Evolutionary conservation across 2,329 filamentous ascomycete genomes (phyloP), one percentile per base, ranked within the genome.

Genomic region (Hymenoscyphus fructigenus): DNA sequence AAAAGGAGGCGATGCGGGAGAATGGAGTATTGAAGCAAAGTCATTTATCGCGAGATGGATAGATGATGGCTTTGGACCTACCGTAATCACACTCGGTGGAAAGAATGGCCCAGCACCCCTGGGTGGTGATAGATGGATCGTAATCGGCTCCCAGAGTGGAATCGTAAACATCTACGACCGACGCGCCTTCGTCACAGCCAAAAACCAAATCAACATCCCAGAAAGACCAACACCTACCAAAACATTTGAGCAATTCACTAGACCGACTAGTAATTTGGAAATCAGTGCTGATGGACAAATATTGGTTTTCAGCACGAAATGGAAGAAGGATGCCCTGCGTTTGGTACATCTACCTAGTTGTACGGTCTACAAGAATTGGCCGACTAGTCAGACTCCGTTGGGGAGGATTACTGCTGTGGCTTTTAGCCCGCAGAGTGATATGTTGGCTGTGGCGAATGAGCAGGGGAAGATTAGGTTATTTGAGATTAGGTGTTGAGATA

Each of bases 341-440:
- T 80, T 99, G 69, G 92, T 94, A 36, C 95, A 99, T 78, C 80
- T 99, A 70, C 93, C 94, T 0, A 93, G 87, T 71, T 97, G 93
- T 77, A 97, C 93, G 1, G 92, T 98, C 23, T 99, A 95, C 83
- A 88, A 89, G 73, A 99, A 99, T 78, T 99, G 95, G 95, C 95
- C 95, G 28, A 99, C 94, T 62, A 86, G 88, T 68, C 89, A 91
- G 76, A 99, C 95, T 64, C 93, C 93, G 0, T 79, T 99, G 67
- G 95, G 95, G 0, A 84, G 92, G 65, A 88, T 98, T 69, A 91
- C 91, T 1, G 83, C 87, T 0, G 85, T 93, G 66, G 88, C 91
- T 2, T 90, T 92, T 75, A 84, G 85, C 23, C 82, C 80, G 5
- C 82, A 83, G 67, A 90, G 87, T 66, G 84, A 90, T 72, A 77